These are phyloP conservation scores for Agrocybe praecox DNA, from an alignment of 768 basidiomycete species.

Conservation along the genomic window DNA sequence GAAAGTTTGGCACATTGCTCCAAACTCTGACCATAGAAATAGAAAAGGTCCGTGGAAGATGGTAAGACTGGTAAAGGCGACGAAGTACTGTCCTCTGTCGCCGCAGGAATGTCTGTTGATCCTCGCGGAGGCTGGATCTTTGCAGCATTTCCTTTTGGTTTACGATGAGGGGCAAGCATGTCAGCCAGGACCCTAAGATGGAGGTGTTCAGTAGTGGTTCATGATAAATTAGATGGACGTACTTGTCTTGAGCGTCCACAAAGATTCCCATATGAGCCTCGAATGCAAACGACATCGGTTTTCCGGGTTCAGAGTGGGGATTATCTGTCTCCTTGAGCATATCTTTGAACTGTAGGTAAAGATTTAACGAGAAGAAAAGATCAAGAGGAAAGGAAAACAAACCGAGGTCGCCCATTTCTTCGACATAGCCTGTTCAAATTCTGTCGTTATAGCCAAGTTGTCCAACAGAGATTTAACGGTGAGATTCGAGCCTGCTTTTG, in stretches of 20 bases:
- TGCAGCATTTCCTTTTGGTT: conserved; percentile 34
- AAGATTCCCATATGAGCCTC: conserved; percentile 93
- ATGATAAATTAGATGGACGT: conserved; percentile 14
- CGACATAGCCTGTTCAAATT: conserved; percentile 83
- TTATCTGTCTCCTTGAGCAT: conserved; percentile 60
- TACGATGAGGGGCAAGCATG: conserved; percentile 85
- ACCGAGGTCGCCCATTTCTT: conserved; percentile 85
- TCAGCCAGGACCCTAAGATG: conserved; percentile 75
- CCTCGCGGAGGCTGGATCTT: conserved; percentile 61
- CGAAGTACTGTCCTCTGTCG: conserved; percentile 39
- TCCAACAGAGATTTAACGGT: conserved; percentile 84
- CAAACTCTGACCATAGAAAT: conserved; percentile 93
- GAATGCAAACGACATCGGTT: conserved; percentile 85
- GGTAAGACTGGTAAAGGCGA: conserved; percentile 74
- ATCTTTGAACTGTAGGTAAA: conserved; percentile 54
- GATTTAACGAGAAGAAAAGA: neutral
- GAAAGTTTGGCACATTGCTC: conserved; percentile 94
- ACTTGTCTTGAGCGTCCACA: conserved; percentile 97
- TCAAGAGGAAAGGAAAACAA: conserved; percentile 11
- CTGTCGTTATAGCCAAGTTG: conserved; percentile 80
- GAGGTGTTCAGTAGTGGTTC: neutral
- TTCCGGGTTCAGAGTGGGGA: conserved; percentile 53
- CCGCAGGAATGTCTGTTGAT: conserved; percentile 29
- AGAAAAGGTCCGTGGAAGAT: conserved; percentile 95
- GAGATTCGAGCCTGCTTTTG: conserved; percentile 73